Percentiles rank a stretch among this genome's conserved stretches.
Conservation (phyloP, 2,329 filamentous ascomycete genomes). For the Arthrobotrys entomopaga region DNA sequence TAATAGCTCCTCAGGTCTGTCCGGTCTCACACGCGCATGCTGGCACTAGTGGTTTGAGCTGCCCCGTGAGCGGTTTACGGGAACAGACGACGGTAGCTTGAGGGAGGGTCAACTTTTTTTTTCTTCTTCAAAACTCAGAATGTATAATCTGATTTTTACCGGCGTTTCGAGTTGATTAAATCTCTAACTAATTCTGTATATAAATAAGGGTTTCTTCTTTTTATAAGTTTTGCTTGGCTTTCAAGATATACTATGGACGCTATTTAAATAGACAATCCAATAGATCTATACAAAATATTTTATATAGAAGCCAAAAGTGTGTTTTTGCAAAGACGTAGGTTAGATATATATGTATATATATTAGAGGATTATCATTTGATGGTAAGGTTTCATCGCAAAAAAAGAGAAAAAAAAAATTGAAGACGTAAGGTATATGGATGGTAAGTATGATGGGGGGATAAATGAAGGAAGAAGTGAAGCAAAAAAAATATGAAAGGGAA, state of each 20-base stretch:
- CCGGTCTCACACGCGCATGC: constrained; percentile 18
- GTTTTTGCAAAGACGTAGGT: too few relatives aligned
- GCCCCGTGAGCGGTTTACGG: constrained; percentile 22
- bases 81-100: not conserved
- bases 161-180: too few relatives aligned
- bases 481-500: constrained; percentile 8
- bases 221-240: too few relatives aligned
- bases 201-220: too few relatives aligned
- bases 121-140: too few relatives aligned
- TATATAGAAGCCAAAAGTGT: not conserved
- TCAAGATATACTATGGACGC: too few relatives aligned
- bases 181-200: too few relatives aligned
- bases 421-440: constrained; percentile 18
- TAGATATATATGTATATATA: constrained; percentile 16
- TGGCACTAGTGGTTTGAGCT: constrained; percentile 12
- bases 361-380: constrained; percentile 48
- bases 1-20: not conserved
- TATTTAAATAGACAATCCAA: too few relatives aligned
- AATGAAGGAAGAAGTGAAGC: constrained; percentile 15
- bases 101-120: too few relatives aligned
- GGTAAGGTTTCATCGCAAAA: constrained; percentile 19
- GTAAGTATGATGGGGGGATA: constrained; percentile 11
- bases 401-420: constrained; percentile 8
- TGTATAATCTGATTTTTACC: too few relatives aligned
- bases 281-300: not conserved